Conservation (phyloP, 2,329 filamentous ascomycete species). For the Aspergillus piperis region DNA sequence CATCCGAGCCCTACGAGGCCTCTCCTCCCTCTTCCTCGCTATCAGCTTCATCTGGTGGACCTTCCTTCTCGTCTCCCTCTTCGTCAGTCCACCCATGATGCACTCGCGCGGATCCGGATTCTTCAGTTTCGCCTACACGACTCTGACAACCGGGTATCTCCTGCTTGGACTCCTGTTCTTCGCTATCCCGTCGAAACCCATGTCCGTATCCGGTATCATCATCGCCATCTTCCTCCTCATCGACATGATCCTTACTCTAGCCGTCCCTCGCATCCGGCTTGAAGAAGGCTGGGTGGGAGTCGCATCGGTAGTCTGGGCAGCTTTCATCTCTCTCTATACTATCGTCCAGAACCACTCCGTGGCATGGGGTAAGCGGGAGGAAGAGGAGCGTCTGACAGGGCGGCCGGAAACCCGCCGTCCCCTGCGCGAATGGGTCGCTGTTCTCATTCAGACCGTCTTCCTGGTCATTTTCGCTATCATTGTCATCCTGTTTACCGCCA, state of each 20-base stretch:
- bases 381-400: slow-evolving; percentile 89
- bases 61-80: slow-evolving; percentile 81
- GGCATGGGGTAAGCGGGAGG: slow-evolving; percentile 86
- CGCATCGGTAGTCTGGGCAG: slow-evolving; percentile 78
- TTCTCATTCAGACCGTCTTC: slow-evolving; percentile 72
- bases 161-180: slow-evolving; percentile 84
- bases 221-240: slow-evolving; percentile 68
- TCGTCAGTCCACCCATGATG: slow-evolving; percentile 85
- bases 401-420: slow-evolving; percentile 82
- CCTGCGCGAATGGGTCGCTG: slow-evolving; percentile 78
- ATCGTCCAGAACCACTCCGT: slow-evolving; percentile 79
- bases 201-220: slow-evolving; percentile 71
- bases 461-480: slow-evolving; percentile 69
- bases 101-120: slow-evolving; percentile 89
- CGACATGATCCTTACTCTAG: slow-evolving; percentile 76
- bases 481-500: slow-evolving; percentile 74
- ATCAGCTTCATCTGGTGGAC: slow-evolving; percentile 91
- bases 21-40: slow-evolving; percentile 74
- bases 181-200: slow-evolving; percentile 74
- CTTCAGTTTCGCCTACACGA: slow-evolving; percentile 82
- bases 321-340: slow-evolving; percentile 76
- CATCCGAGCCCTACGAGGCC: slow-evolving; percentile 74
- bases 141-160: slow-evolving; percentile 73
- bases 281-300: slow-evolving; percentile 95
- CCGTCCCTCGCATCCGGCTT: slow-evolving; percentile 70